Conservation (phyloP, 2,329 filamentous ascomycete species). For the Aspergillus sp. region DNA sequence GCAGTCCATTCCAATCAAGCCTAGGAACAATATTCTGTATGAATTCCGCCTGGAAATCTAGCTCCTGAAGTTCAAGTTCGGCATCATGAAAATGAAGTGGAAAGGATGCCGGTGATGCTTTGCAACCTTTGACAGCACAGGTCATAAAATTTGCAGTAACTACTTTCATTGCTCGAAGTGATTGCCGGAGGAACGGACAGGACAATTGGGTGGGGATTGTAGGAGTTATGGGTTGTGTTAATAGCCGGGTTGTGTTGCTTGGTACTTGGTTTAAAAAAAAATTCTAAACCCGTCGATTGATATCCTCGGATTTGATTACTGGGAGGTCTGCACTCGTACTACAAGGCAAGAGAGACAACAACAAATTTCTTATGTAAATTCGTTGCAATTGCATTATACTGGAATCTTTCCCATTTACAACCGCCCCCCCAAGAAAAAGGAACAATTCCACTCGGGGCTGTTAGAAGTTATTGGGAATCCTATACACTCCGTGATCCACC, state of each 20-base stretch:
- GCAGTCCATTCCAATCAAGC: constrained; percentile 79
- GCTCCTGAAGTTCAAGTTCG: constrained; percentile 76
- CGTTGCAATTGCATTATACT: too few species aligned
- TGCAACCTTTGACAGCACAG: constrained; percentile 94
- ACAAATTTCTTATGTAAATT: too few species aligned
- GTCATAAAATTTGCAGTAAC: constrained; percentile 94
- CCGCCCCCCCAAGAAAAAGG: too few species aligned
- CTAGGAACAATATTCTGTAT: constrained; percentile 78
- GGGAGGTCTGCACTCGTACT: too few species aligned
- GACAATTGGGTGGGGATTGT: background rate
- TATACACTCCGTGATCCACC: background rate
- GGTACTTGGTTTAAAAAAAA: too few species aligned
- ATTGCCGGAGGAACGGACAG: background rate
- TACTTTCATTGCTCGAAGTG: constrained; percentile 65
- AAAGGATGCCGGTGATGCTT: constrained; percentile 69
- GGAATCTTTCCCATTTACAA: too few species aligned
- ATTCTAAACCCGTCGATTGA: too few species aligned
- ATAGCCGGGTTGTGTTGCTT: too few species aligned
- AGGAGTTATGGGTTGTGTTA: background rate
- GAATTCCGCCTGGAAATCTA: constrained; percentile 74
- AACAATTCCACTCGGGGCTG: too few species aligned
- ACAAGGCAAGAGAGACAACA: too few species aligned
- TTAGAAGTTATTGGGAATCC: background rate
- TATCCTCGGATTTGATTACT: too few species aligned
- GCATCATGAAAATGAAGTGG: constrained; percentile 89